Evolutionary conservation across 2,329 filamentous ascomycete species (phyloP).

Genomic region (Colletotrichum trifolii): DNA sequence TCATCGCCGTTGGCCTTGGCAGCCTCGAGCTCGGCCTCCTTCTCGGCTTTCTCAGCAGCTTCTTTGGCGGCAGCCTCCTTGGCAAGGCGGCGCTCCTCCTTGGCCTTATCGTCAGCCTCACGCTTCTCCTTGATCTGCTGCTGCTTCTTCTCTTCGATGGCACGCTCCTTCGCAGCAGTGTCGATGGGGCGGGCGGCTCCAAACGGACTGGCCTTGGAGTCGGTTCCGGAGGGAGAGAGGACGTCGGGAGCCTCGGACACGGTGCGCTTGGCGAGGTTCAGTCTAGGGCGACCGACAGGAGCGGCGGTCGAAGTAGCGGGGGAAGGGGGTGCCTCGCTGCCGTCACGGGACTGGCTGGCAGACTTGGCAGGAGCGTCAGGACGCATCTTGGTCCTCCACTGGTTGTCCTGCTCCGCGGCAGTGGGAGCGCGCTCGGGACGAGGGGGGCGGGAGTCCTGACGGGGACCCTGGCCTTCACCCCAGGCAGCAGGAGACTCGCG

Average conservation of each 20-base stretch:
- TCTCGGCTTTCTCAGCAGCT: slow-evolving; percentile 59
- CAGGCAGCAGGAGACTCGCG: slow-evolving; percentile 77
- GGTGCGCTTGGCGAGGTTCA: slow-evolving; percentile 92
- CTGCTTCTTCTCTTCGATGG: slow-evolving; percentile 89
- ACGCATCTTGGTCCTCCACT: slow-evolving; percentile 93
- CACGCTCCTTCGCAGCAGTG: slow-evolving; percentile 86
- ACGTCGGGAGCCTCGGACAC: slow-evolving; percentile 77
- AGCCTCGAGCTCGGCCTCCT: slow-evolving; percentile 45
- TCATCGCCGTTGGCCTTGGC: slow-evolving; percentile 49
- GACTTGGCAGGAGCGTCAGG: slow-evolving; percentile 76
- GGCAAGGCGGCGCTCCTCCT: slow-evolving; percentile 76
- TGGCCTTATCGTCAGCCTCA: slow-evolving; percentile 86
- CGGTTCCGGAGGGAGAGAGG: slow-evolving; percentile 63
- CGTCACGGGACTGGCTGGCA: slow-evolving; percentile 75
- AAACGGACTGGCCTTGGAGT: slow-evolving; percentile 91
- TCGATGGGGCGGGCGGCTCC: slow-evolving; percentile 94
- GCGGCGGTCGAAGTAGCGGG: slow-evolving; percentile 66
- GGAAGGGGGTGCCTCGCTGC: slow-evolving; percentile 80
- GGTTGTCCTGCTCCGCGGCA: slow-evolving; percentile 90
- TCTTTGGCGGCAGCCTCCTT: slow-evolving; percentile 74
- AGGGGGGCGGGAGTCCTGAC: slow-evolving; percentile 77
- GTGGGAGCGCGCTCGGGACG: slow-evolving; percentile 77
- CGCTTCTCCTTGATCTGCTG: slow-evolving; percentile 82
- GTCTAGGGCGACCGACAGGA: slow-evolving; percentile 75
- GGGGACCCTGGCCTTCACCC: slow-evolving; percentile 72